Base-by-base conservation (phyloP, 345 rosid genomes). In the Salix purpurea region DNA sequence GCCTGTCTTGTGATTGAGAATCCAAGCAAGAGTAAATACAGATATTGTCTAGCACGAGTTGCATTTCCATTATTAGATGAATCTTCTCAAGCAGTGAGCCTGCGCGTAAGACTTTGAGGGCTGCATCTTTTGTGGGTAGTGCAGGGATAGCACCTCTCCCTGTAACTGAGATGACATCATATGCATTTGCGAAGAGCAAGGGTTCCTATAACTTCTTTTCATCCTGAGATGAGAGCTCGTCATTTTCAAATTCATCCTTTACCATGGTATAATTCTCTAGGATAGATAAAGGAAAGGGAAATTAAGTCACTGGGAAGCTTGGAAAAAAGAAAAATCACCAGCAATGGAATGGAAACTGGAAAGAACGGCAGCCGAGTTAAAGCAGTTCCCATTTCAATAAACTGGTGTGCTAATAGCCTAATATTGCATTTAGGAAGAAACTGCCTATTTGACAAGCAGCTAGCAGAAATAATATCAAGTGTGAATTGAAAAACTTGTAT, bases 111-210 rank as follows among this genome's bases (percentile, higher is more conserved):
- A 67, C 15, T 68, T 67, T 8, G 13, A 56, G 65, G 23, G 67
- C 73, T 14, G 73, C 73, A 67, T 14, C 72, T 67, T 75, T 37
- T 36, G 78, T 16, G 37, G 78, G 73, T 18, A 54, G 37, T 0
- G 72, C 52, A 14, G 67, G 67, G 56, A 75, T 75, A 24, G 40
- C 72, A 12, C 42, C 66, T 54, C 23, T 54, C 42, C 36, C 36
- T 1, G 52, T 67, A 23, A 54, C 72, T 9, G 73, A 52, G 50
- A 67, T 67, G 13, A 54, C 78, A n/a, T 72, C 78, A 54, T 67
- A 67, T 16, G 78, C 28, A 15, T 75, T 75, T n/a, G 66, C 78
- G 54, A 75, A 75, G 15, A 8, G 36, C 19, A 54, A 72, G 8
- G 56, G 54, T 9, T 67, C 73, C 56, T 48, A 36, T 72, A 67